A percentile compares a stretch with the other conserved stretches of the same genome.
These are phyloP conservation scores for Pichia nakasei DNA, from an alignment of 805 yeast species.

Conservation along the genomic window DNA sequence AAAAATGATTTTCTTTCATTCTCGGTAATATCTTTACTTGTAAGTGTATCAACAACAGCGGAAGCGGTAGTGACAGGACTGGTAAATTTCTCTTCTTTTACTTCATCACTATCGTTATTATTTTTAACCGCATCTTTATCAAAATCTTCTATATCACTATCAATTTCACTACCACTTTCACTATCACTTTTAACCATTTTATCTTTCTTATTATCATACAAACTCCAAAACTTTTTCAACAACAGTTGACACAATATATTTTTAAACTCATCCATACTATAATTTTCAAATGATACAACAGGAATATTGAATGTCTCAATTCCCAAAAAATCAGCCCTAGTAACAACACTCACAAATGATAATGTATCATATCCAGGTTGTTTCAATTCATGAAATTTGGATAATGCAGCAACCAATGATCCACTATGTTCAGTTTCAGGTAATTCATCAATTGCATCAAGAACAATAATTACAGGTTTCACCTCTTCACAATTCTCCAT, in stretches of 20 bases:
- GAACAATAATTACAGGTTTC: conserved; percentile 35
- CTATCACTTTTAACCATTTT: too few relatives aligned
- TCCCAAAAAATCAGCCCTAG: conserved; percentile 31
- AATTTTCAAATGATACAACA: conserved; percentile 31
- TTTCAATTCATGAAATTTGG: conserved; percentile 36
- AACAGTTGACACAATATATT: conserved; percentile 25
- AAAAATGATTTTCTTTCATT: conserved; percentile 16
- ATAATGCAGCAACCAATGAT: conserved; percentile 33
- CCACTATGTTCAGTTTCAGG: conserved; percentile 28
- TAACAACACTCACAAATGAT: conserved; percentile 32
- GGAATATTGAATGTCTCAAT: conserved; percentile 35
- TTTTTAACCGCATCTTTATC: background rate
- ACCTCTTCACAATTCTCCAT: background rate
- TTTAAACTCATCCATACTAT: conserved; percentile 29
- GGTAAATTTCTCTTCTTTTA: background rate
- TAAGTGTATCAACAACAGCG: background rate
- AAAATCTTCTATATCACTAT: background rate
- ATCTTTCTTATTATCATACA: background rate
- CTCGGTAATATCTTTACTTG: background rate
- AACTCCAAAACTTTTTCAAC: conserved; percentile 12
- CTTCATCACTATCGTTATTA: background rate
- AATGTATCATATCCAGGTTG: conserved; percentile 22
- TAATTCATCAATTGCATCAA: conserved; percentile 36
- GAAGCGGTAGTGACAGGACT: too few relatives aligned
- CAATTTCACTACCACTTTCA: background rate